Evolutionary conservation across 495 filamentous ascomycete genomes (phyloP).

Genomic region (Echria macrotheca): DNA sequence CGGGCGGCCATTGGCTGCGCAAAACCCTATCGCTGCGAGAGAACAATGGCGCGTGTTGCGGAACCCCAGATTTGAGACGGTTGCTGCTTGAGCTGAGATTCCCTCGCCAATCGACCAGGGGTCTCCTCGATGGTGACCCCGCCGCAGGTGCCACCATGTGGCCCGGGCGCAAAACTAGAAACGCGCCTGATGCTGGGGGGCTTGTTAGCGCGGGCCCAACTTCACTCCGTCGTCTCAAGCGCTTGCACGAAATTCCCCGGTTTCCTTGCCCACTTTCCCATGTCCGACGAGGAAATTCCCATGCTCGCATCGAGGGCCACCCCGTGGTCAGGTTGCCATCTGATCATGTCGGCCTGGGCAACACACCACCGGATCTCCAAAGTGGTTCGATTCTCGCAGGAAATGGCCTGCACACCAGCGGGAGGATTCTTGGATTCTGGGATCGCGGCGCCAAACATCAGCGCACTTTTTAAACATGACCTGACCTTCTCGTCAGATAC

Average conservation of each 20-base stretch:
- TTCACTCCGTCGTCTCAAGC: background rate
- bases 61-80: slow-evolving; percentile 27
- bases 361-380: background rate
- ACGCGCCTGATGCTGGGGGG: background rate
- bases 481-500: too few relatives aligned
- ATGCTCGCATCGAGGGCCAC: background rate
- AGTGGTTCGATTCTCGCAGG: background rate
- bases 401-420: background rate
- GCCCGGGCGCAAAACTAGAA: background rate
- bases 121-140: background rate
- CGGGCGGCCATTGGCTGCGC: slow-evolving; percentile 15
- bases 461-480: too few relatives aligned
- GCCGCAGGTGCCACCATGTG: background rate
- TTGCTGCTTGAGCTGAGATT: slow-evolving; percentile 5
- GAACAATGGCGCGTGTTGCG: background rate
- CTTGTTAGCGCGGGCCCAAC: background rate
- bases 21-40: slow-evolving; percentile 20
- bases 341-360: too few relatives aligned
- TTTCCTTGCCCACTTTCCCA: background rate
- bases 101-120: background rate
- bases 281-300: background rate
- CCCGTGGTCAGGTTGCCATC: background rate
- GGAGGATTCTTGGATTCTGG: too few relatives aligned
- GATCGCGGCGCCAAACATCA: too few relatives aligned
- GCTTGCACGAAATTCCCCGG: background rate